Evolutionary conservation across 345 rosid genomes (phyloP), one percentile per base, ranked within the genome.

Genomic region (Camelina hispida): DNA sequence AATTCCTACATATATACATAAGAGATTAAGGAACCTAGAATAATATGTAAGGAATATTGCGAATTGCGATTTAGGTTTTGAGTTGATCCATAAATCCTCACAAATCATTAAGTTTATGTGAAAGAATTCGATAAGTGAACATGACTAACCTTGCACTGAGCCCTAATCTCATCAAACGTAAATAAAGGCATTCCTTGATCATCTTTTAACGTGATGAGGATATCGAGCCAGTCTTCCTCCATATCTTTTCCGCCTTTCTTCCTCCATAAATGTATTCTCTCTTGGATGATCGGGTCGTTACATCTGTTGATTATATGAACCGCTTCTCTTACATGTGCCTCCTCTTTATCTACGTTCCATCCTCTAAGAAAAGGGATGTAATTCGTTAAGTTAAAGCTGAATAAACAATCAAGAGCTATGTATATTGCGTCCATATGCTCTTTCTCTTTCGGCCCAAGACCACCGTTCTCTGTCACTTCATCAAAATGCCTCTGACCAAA

Each of bases 401-500:
- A 70, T 17, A 79, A 8, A 14, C 64, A 57, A 20, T 54, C 62
- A 1, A 79, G 14, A 1, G 47, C 65, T 0, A 2, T 9, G 61
- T 57, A 79, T 12, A 77, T 51, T 1, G 82, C 76, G 9, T 79
- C 80, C 43, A 76, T 48, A 15, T 74, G 69, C 13, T 78, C 50
- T 37, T 58, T 50, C 17, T 81, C 82, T 46, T 40, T 52, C 1
- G 59, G 15, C 6, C 55, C 80, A 1, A 77, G 77, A 17, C 82
- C 78, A 4, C 81, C 81, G 6, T 78, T 69, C 13, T 59, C 4
- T 2, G 47, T 47, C 8, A 6, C 54, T 44, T 70, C 54, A 20
- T 59, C 75, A 40, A 80, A 83, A 53, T 74, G 67, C 42, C 86
- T 74, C 43, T 20, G 61, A 40, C 75, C 55, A 68, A 83, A 76